These are phyloP conservation scores for Trichoderma cornu-damae DNA, from an alignment of 2,329 filamentous ascomycete species.

Conservation along the genomic window DNA sequence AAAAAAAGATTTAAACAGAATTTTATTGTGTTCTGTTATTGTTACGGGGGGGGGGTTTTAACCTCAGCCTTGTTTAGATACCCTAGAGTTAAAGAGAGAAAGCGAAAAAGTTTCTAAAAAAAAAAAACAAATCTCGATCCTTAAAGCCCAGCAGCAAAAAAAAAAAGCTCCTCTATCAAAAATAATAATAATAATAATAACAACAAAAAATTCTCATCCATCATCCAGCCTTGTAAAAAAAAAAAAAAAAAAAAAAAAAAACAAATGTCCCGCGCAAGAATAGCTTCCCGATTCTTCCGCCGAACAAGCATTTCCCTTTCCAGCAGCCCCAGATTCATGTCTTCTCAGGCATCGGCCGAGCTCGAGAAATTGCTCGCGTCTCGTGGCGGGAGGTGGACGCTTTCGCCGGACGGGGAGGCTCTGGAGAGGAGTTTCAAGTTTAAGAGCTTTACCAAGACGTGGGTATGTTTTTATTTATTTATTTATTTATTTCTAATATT, in stretches of 20 bases:
- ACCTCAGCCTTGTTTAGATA: too few relatives aligned
- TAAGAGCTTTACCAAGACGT: slow-evolving; percentile 60
- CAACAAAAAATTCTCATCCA: background rate
- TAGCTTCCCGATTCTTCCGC: background rate
- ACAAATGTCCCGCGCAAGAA: background rate
- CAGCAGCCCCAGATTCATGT: background rate
- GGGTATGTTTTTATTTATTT: slow-evolving; percentile 42
- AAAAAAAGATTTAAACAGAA: too few relatives aligned
- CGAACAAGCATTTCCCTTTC: background rate
- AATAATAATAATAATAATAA: too few relatives aligned
- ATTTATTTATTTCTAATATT: too few relatives aligned
- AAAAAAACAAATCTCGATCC: too few relatives aligned
- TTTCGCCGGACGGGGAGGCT: slow-evolving; percentile 48
- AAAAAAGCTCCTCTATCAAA: background rate
- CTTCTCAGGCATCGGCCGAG: slow-evolving; percentile 27
- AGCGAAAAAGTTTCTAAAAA: too few relatives aligned
- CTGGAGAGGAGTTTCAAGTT: slow-evolving; percentile 59
- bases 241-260: background rate
- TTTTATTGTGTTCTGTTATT: too few relatives aligned
- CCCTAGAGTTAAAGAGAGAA: too few relatives aligned
- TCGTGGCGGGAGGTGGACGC: slow-evolving; percentile 43
- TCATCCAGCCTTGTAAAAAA: background rate
- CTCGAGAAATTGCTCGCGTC: slow-evolving; percentile 39
- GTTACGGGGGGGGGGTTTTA: too few relatives aligned
- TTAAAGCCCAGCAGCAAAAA: too few relatives aligned